Evolutionary conservation across 2,329 filamentous ascomycete genomes (phyloP).

Genomic region (Chrysosporium keratinophilum): DNA sequence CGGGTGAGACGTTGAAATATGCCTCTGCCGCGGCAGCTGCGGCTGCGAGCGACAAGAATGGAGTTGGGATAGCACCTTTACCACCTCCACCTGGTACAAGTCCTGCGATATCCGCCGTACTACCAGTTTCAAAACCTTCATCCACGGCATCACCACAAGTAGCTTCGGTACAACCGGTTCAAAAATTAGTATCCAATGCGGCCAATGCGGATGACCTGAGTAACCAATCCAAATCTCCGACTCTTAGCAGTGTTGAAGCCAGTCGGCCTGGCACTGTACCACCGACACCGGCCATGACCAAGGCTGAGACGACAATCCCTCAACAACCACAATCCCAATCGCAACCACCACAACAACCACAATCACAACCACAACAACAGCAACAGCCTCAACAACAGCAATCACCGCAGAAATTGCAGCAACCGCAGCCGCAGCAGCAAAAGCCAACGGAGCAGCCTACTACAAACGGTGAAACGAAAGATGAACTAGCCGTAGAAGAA

Average conservation of each 20-base stretch:
- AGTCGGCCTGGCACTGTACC: slow-evolving; percentile 33
- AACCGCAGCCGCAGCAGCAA: slow-evolving; percentile 42
- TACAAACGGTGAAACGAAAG: slow-evolving; percentile 43
- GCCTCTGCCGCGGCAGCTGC: slow-evolving; percentile 91
- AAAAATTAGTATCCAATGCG: slow-evolving; percentile 28
- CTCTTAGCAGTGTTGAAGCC: slow-evolving; percentile 37
- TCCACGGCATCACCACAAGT: slow-evolving; percentile 50
- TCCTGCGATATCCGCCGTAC: slow-evolving; percentile 42
- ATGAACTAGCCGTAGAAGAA: slow-evolving; percentile 53
- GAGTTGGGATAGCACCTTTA: slow-evolving; percentile 81
- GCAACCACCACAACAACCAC: slow-evolving; percentile 39
- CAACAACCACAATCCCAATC: slow-evolving; percentile 35
- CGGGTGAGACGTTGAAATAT: slow-evolving; percentile 88
- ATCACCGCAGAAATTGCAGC: slow-evolving; percentile 40
- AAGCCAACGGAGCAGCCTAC: slow-evolving; percentile 29
- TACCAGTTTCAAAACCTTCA: slow-evolving; percentile 44
- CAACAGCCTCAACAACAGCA: slow-evolving; percentile 35
- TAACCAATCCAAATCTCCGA: slow-evolving; percentile 44
- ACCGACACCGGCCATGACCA: slow-evolving; percentile 40
- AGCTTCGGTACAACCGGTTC: slow-evolving; percentile 40
- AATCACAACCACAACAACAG: slow-evolving; percentile 22
- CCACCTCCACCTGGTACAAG: slow-evolving; percentile 68
- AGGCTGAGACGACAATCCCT: slow-evolving; percentile 30
- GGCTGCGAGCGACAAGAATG: slow-evolving; percentile 77
- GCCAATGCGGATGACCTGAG: slow-evolving; percentile 34